Evolutionary conservation across 805 yeast genomes (phyloP), one percentile per base, ranked within the genome.

Genomic region (Candida peoriensis): DNA sequence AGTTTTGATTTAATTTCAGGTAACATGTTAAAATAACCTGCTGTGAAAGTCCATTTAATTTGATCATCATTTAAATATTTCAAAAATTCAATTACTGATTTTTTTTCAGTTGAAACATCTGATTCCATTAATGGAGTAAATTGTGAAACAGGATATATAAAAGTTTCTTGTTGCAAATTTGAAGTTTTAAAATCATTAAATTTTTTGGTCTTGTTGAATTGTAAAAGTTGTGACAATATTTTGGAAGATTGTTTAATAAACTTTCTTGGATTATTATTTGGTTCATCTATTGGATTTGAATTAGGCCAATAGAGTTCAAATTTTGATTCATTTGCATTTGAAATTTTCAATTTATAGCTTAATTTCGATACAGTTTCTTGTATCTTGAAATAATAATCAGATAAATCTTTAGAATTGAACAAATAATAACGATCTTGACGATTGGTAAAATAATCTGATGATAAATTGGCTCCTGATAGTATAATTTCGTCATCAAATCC

Each of bases 11-110:
- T 78, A 34, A 85, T 79, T 25, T 78, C 77, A 1, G 94, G 85
- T 25, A 81, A 74, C 76, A 93, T 81, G 57, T 93, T 93, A 66
- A 93, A 93, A 57, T 93, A 93, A 2, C 98, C 98, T 0, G 97
- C 96, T 0, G 98, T 93, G 49, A 93, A 80, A 44, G 84, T 73
- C 94, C 96, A 90, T 34, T 68, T 69, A 19, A 79, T 69, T 10
- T 61, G 50, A 18, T 76, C 68, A 26, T 76, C 64, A 48, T 76
- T 76, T 32, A 76, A 63, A 39, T 67, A 68, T 3, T 85, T 70
- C 27, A 85, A 63, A 4, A 84, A 56, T 20, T 80, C 62, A 25
- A 83, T 58, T 21, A 90, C 62, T 0, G 84, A 76, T 7, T 78
- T 78, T 44, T 81, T 78, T 53, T 93, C 98, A 0, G 97, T 93